Evolutionary conservation across 495 filamentous ascomycete species (phyloP).

Genomic region (Aspergillus bertholletiae): DNA sequence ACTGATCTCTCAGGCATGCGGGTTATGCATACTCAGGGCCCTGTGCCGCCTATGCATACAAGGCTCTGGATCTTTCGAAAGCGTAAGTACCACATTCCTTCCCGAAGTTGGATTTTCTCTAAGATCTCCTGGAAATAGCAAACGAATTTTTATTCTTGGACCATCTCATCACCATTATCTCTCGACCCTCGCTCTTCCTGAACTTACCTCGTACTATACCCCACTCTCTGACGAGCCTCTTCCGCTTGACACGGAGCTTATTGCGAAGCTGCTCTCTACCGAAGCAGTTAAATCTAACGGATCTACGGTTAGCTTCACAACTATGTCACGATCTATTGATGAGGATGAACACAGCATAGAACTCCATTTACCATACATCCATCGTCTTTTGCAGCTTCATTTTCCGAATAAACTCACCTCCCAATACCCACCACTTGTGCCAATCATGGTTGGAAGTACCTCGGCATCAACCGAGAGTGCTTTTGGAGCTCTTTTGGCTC

Average conservation of each 20-base stretch:
- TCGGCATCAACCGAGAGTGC: constrained; percentile 59
- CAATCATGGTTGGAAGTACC: constrained; percentile 85
- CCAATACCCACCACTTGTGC: constrained; percentile 71
- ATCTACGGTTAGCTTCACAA: constrained; percentile 56
- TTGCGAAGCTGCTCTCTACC: constrained; percentile 58
- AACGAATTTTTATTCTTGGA: constrained; percentile 90
- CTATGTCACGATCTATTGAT: constrained; percentile 67
- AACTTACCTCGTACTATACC: constrained; percentile 72
- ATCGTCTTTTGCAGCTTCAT: constrained; percentile 63
- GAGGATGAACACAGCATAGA: constrained; percentile 93
- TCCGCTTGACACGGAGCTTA: constrained; percentile 64
- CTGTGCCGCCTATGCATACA: constrained; percentile 94
- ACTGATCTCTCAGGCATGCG: constrained; percentile 66
- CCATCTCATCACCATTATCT: constrained; percentile 90
- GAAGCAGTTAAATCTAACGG: constrained; percentile 28
- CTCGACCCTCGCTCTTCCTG: constrained; percentile 70
- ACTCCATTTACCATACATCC: constrained; percentile 94
- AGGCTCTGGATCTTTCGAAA: constrained; percentile 76
- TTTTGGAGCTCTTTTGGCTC: constrained; percentile 69
- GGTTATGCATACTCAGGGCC: constrained; percentile 95
- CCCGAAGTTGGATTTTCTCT: background rate
- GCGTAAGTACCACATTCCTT: constrained; percentile 47
- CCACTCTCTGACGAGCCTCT: constrained; percentile 78
- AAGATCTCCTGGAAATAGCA: constrained; percentile 40
- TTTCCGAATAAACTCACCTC: constrained; percentile 32